Conservation (phyloP, 441 rosid species). For the Adansonia gregorii region DNA sequence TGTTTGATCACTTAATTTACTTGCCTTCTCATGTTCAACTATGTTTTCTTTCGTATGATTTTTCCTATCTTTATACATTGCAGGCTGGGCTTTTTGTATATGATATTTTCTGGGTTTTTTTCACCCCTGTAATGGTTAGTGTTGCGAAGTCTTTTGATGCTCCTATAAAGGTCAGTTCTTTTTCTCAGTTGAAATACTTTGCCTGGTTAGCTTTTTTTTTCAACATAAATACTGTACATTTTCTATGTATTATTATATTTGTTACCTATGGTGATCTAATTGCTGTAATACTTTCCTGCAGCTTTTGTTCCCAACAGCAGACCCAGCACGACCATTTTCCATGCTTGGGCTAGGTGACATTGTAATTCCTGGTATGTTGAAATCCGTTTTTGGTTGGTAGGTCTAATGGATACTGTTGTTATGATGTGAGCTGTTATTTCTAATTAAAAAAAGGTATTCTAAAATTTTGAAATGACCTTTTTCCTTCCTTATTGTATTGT, state of each 20-base stretch:
- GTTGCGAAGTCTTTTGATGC: slow-evolving; percentile 99
- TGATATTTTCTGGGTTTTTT: slow-evolving; percentile 98
- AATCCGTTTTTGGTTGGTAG: slow-evolving; percentile 23
- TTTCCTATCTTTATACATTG: slow-evolving; percentile 21
- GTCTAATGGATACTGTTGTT: slow-evolving; percentile 36
- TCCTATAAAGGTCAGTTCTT: slow-evolving; percentile 85
- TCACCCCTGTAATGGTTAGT: slow-evolving; percentile 98
- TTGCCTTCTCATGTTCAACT: not conserved
- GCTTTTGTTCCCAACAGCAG: slow-evolving; percentile 95
- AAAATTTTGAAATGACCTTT: not conserved
- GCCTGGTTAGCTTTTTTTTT: not conserved
- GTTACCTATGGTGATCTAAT: not conserved
- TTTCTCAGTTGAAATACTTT: not conserved
- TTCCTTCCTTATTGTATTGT: not conserved
- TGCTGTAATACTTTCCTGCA: slow-evolving; percentile 34
- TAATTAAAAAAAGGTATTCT: too few relatives aligned
- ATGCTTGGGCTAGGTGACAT: slow-evolving; percentile 99
- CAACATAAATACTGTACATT: not conserved
- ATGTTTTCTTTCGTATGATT: slow-evolving; percentile 12
- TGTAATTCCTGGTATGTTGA: slow-evolving; percentile 84
- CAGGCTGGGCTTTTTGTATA: slow-evolving; percentile 96
- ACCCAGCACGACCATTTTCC: slow-evolving; percentile 77
- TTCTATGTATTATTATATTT: slow-evolving; percentile 4
- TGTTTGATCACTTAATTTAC: not conserved
- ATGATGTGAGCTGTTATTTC: not conserved